Evolutionary conservation across 1,284 basidiomycete genomes (phyloP).

Genomic region (Ceratobasidium sp.): DNA sequence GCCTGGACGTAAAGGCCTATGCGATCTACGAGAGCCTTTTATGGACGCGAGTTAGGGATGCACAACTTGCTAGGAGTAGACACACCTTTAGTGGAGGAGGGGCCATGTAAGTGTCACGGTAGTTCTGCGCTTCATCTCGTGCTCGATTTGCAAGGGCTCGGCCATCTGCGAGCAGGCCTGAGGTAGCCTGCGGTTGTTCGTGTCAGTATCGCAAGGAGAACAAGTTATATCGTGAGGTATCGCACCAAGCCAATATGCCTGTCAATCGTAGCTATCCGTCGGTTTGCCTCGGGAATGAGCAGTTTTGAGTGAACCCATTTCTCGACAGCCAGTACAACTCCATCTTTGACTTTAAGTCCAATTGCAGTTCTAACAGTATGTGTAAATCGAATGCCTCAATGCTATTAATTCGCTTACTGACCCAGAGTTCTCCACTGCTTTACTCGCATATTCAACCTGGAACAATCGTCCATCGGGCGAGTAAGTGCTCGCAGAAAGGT

Average conservation of each 20-base stretch:
- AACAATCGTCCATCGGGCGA: conserved; percentile 99
- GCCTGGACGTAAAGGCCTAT: conserved; percentile 92
- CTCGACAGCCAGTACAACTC: conserved; percentile 95
- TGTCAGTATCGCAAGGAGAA: background rate
- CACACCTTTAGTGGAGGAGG: conserved; percentile 85
- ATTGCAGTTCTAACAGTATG: conserved; percentile 78
- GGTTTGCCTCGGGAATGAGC: conserved; percentile 92
- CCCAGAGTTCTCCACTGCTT: conserved; percentile 99
- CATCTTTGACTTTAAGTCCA: conserved; percentile 93
- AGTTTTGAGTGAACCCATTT: conserved; percentile 98
- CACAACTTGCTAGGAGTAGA: too few relatives aligned
- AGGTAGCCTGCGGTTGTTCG: conserved; percentile 75
- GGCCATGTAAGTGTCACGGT: conserved; percentile 81
- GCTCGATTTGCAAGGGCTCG: conserved; percentile 90
- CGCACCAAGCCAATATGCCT: conserved; percentile 91
- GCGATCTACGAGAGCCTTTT: conserved; percentile 84
- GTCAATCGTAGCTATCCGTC: conserved; percentile 94
- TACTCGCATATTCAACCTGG: conserved; percentile 98
- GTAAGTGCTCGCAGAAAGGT: conserved; percentile 98
- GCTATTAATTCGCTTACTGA: conserved; percentile 57
- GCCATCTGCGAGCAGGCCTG: conserved; percentile 95
- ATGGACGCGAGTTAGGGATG: conserved; percentile 5
- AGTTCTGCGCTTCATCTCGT: conserved; percentile 84
- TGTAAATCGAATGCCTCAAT: background rate
- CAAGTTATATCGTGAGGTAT: conserved; percentile 17